Evolutionary conservation across 257 asterid species (phyloP).

Genomic region (Nicotiana obtusifolia): DNA sequence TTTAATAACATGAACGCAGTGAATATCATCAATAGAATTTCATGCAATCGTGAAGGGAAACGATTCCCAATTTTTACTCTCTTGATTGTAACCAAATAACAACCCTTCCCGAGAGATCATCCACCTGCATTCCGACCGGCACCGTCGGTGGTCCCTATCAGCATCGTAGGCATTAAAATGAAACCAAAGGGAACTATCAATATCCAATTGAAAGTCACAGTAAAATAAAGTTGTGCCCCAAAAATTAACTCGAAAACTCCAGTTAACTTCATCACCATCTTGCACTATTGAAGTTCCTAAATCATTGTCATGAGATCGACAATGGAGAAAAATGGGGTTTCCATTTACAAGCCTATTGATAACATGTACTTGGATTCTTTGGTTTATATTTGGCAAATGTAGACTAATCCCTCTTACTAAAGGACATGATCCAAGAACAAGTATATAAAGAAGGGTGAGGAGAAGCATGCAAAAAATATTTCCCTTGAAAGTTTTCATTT

Average conservation of each 20-base stretch:
- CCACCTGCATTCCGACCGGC: conserved; percentile 35
- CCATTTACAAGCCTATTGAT: conserved; percentile 21
- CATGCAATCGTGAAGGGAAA: background rate
- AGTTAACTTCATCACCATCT: conserved; percentile 5
- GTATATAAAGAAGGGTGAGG: background rate
- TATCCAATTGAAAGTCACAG: conserved; percentile 31
- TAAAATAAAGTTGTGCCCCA: conserved; percentile 36
- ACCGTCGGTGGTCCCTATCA: conserved; percentile 20
- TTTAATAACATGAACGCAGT: background rate
- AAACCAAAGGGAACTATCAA: conserved; percentile 15
- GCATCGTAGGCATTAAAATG: conserved; percentile 35
- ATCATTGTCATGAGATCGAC: conserved; percentile 39
- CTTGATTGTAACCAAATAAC: conserved; percentile 32
- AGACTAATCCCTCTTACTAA: background rate
- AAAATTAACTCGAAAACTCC: conserved; percentile 31
- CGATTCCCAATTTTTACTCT: conserved; percentile 23
- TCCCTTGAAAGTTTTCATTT: conserved; percentile 6
- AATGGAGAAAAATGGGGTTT: conserved; percentile 26
- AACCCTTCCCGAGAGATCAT: conserved; percentile 20
- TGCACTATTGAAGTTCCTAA: conserved; percentile 26
- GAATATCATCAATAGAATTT: background rate
- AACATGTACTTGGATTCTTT: conserved; percentile 22
- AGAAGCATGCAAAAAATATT: background rate
- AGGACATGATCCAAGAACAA: background rate
- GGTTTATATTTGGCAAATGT: background rate